Evolutionary conservation across 2,329 filamentous ascomycete genomes (phyloP), one percentile per base, ranked within the genome.

Genomic region (Claviceps cyperi): DNA sequence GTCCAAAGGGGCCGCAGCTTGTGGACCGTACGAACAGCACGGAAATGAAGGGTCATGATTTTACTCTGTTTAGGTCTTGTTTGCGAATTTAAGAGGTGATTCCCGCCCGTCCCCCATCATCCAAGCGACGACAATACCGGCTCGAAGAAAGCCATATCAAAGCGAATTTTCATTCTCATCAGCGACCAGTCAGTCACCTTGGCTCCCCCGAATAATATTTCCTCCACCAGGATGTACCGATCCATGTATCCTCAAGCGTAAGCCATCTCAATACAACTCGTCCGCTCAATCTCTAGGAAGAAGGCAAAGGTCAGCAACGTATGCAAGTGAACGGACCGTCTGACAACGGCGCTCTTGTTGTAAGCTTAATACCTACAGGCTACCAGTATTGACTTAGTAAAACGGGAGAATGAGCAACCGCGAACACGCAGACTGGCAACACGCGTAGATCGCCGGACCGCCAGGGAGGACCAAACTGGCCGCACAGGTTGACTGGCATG

Each of bases 401-500:
- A 14, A 13, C 21, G 45, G 45, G 6, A 39, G 0, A 3, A 4
- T 2, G 3, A 47, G 36, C 22, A 47, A 39, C 8, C 3, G 7
- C 22, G 36, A 21, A 15, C 46, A 47, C 7, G 15, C 15, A 1
- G 21, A 17, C 8, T 47, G 46, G 15, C 46, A 47, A 13, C 2
- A 21, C 46, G 46, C 36, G 11, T 47, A 47, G 9, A 5, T 5
- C 0, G 17, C 28, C 8, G 9, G 13, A 6, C 44, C 44, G 3
- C 0, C 1, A 19, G 19, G 36, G 1, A 19, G 4, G 15, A 2
- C 14, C 2, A 47, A 5, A 4, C 2, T 19, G 4, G 7, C 8
- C 5, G 46, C 9, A 39, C 21, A 24, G 5, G 21, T 5, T 5
- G 46, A 9, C n/a, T 47, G 46, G 46, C 46, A 47, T 1, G 9